phyloP scores from a whole-genome alignment of 2,329 filamentous ascomycete species.

The Pseudopyricularia javanii region DNA sequence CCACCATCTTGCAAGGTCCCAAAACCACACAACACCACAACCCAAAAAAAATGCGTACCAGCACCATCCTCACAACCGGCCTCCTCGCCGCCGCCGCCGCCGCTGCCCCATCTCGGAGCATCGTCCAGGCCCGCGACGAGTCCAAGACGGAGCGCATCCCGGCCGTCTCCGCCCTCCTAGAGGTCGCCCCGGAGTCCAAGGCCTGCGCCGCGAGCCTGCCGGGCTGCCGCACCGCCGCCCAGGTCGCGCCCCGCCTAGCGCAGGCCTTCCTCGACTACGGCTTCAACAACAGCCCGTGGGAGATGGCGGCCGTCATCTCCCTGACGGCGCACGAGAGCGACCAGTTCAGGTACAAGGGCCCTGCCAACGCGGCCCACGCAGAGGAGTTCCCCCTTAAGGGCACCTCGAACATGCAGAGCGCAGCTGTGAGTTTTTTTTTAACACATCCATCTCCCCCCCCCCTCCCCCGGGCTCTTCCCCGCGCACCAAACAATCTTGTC shows the following conservation, averaged over 20 bases:
- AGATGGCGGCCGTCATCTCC: slow-evolving; percentile 58
- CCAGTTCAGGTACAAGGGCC: slow-evolving; percentile 60
- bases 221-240: slow-evolving; percentile 53
- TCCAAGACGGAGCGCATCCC: neutral
- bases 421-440: neutral
- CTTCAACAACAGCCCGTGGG: slow-evolving; percentile 32
- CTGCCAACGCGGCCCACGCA: slow-evolving; percentile 39
- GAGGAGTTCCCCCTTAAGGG: slow-evolving; percentile 28
- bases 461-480: neutral
- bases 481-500: neutral
- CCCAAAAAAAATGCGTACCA: neutral
- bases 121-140: neutral
- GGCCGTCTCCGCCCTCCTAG: neutral
- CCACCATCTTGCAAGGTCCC: too few relatives aligned
- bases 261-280: slow-evolving; percentile 43
- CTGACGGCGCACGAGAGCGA: slow-evolving; percentile 61
- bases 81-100: neutral
- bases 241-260: slow-evolving; percentile 46
- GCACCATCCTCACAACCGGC: neutral
- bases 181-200: slow-evolving; percentile 39
- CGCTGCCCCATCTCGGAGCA: neutral
- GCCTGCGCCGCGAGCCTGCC: slow-evolving; percentile 34
- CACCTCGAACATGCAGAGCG: slow-evolving; percentile 26
- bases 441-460: neutral
- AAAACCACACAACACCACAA: neutral